Percentiles rank a stretch among this genome's conserved stretches.
These are phyloP conservation scores for Didymella segeticola DNA, from an alignment of 2,329 filamentous ascomycete genomes.

Conservation along the genomic window DNA sequence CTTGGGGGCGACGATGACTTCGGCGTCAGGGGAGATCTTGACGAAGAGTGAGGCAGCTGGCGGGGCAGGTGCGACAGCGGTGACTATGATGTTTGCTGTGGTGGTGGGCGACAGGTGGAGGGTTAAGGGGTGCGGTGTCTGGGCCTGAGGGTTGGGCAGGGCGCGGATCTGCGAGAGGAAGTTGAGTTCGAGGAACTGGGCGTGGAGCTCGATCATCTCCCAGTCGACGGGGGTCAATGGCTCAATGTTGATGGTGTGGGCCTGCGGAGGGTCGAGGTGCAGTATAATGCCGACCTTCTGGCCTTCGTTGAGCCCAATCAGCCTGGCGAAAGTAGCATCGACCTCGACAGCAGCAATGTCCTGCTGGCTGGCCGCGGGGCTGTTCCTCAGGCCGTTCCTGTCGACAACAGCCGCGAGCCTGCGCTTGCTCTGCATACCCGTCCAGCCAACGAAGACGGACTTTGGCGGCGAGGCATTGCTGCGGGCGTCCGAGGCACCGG, in stretches of 20 bases:
- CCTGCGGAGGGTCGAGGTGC: constrained; percentile 88
- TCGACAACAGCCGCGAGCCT: constrained; percentile 75
- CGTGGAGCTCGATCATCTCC: constrained; percentile 98
- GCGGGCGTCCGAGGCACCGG: constrained; percentile 48
- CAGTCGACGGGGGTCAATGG: constrained; percentile 94
- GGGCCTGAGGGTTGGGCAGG: constrained; percentile 78
- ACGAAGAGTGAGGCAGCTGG: constrained; percentile 76
- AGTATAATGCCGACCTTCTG: constrained; percentile 75
- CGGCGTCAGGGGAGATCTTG: constrained; percentile 91
- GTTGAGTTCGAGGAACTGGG: constrained; percentile 93
- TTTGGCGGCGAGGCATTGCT: constrained; percentile 58
- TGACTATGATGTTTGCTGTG: constrained; percentile 87
- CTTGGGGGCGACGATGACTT: constrained; percentile 97
- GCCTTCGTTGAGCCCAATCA: constrained; percentile 79
- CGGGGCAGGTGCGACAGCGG: constrained; percentile 79
- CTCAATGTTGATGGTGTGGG: constrained; percentile 96
- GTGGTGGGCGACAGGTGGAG: constrained; percentile 94
- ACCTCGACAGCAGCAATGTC: constrained; percentile 82
- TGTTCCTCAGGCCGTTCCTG: constrained; percentile 73
- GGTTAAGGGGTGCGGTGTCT: constrained; percentile 78
- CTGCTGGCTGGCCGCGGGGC: constrained; percentile 70
- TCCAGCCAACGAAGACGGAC: constrained; percentile 93
- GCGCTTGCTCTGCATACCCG: constrained; percentile 94
- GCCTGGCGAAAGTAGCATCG: constrained; percentile 80
- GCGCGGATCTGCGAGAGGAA: constrained; percentile 91